A percentile compares a stretch with the other conserved stretches of the same genome.
Conservation (phyloP, 176 grass and related monocot genomes). For the Neostapfia colusana region DNA sequence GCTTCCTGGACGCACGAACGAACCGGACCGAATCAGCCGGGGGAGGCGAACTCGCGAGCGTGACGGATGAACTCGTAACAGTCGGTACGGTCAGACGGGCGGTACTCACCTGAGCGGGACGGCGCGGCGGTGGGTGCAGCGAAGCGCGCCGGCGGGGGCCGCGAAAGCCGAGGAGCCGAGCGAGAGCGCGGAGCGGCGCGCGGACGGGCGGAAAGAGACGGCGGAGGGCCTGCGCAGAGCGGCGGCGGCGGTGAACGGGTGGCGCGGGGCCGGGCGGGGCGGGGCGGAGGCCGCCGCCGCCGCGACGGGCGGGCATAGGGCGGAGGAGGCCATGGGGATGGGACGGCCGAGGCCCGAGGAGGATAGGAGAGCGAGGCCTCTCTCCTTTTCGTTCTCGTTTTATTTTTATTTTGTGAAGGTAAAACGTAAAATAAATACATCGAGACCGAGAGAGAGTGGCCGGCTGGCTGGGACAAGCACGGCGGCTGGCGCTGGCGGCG, state of each 20-base stretch:
- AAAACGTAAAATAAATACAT: slow-evolving; percentile 15
- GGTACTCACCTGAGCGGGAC: slow-evolving; percentile 21
- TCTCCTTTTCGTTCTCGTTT: not conserved
- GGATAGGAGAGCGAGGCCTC: slow-evolving; percentile 40
- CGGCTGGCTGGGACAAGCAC: not conserved
- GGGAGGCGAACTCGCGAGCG: not conserved
- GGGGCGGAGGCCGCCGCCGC: slow-evolving; percentile 38
- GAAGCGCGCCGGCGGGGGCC: slow-evolving; percentile 27
- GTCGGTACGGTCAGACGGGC: not conserved
- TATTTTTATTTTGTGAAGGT: slow-evolving; percentile 32
- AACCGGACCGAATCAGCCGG: slow-evolving; percentile 20
- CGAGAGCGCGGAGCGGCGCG: not conserved
- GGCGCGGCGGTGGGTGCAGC: slow-evolving; percentile 39
- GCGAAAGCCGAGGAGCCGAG: slow-evolving; percentile 13
- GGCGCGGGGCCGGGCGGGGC: slow-evolving; percentile 38
- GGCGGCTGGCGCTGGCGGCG: slow-evolving; percentile 22
- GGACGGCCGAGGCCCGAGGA: slow-evolving; percentile 17
- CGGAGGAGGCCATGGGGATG: slow-evolving; percentile 49
- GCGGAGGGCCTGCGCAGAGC: slow-evolving; percentile 21
- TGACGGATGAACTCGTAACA: not conserved
- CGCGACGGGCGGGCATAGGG: slow-evolving; percentile 38
- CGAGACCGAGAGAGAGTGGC: not conserved
- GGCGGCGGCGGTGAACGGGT: slow-evolving; percentile 31
- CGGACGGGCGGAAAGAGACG: slow-evolving; percentile 15
- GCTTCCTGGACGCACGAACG: slow-evolving; percentile 27